Conservation (phyloP, 1,284 basidiomycete genomes). For the Pyrrhoderma lamaoense region DNA sequence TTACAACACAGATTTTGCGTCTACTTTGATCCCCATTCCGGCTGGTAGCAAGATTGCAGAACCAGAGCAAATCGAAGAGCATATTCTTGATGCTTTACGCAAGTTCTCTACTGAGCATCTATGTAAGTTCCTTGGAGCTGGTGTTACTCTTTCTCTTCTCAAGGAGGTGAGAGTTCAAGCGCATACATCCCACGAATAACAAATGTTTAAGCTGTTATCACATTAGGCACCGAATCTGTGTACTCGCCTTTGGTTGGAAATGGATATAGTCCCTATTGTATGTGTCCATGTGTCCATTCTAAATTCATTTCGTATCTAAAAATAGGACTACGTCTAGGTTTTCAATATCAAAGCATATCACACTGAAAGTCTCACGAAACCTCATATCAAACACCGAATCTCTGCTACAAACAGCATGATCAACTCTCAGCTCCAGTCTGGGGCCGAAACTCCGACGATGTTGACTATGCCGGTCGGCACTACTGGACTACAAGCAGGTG, state of each 20-base stretch:
- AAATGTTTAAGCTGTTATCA: not conserved
- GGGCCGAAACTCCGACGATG: slow-evolving; percentile 64
- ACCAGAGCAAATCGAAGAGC: slow-evolving; percentile 41
- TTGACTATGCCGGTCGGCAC: slow-evolving; percentile 43
- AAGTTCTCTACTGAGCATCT: slow-evolving; percentile 67
- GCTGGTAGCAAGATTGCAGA: slow-evolving; percentile 38
- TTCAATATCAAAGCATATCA: slow-evolving; percentile 79
- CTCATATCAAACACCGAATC: slow-evolving; percentile 71
- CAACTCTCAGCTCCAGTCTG: slow-evolving; percentile 60
- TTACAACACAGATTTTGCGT: slow-evolving; percentile 69
- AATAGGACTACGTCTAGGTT: slow-evolving; percentile 23
- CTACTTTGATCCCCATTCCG: slow-evolving; percentile 42
- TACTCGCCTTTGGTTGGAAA: slow-evolving; percentile 68
- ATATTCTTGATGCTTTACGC: slow-evolving; percentile 52
- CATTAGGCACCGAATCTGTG: slow-evolving; percentile 62
- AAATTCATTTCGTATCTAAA: too few species aligned
- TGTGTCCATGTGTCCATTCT: not conserved
- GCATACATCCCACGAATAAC: not conserved
- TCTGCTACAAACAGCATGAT: slow-evolving; percentile 49
- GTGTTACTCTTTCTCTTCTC: slow-evolving; percentile 43
- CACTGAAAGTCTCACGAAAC: slow-evolving; percentile 64
- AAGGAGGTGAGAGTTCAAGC: slow-evolving; percentile 19
- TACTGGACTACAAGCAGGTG: slow-evolving; percentile 36
- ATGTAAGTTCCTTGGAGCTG: slow-evolving; percentile 74
- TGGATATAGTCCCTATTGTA: slow-evolving; percentile 68